Base-by-base conservation (phyloP, 768 basidiomycete species). In the Rhodosporidiobolus sp. region DNA sequence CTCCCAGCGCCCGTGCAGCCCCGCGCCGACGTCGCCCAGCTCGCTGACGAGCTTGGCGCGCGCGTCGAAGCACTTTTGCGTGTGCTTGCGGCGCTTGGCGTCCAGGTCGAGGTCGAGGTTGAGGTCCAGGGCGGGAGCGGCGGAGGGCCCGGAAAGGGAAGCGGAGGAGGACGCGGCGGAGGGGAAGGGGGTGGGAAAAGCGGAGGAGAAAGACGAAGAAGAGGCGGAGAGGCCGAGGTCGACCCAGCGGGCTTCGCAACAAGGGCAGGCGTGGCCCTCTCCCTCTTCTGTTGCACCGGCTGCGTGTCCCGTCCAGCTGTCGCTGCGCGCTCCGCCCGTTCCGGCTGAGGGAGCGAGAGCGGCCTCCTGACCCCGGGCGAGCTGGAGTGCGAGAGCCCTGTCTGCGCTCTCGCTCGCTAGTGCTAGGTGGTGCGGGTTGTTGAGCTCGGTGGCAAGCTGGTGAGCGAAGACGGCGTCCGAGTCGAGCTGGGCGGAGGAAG, bases 161-260 rank as follows among this genome's bases (percentile, higher is more conserved):
- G 58, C 50, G 38, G 56, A 8, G 2, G 54, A 43, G 26, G 7
- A 56, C 9, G 55, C 14, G 6, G 16, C 11, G n/a, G 9, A 22
- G 54, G 11, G 26, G 28, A 20, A 14, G 17, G 24, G 35, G 11
- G 55, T 32, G 32, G 55, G 24, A 32, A 22, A 2, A 20, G 9
- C 20, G 22, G 16, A 35, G 24, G 12, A 20, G 20, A 34, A 38
- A 11, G 19, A 7, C 34, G 48, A 19, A 63, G 38, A 43, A 35
- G 24, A 24, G n/a, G n/a, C n/a, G 14, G 38, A 43, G 7, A 43
- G 48, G 32, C 34, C 34, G 43, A 67, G 32, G n/a, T 71, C 64
- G 8, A 4, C 38, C 70, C 63, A 66, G 11, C 32, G 10, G 7
- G 54, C 69, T 35, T 64, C 63, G 46, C 69, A 70, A 52, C 63